Evolutionary conservation across 1,139 yeast species (phyloP).

Genomic region (Yamadazyma mexicana): DNA sequence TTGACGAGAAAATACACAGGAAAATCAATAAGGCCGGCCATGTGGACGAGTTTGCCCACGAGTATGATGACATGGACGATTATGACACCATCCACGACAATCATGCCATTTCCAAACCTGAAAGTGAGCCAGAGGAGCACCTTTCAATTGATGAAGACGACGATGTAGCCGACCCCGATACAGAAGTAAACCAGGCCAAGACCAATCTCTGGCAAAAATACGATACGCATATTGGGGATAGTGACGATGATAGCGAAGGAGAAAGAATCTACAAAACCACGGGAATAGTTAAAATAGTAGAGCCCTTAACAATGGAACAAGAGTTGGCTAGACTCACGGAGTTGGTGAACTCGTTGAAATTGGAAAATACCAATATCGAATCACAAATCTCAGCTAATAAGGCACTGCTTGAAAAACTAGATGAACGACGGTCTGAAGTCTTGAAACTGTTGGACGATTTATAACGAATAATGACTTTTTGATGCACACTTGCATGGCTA

Average conservation of each 20-base stretch:
- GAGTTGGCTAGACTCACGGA: conserved; percentile 14
- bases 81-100: conserved; percentile 20
- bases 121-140: conserved; percentile 1
- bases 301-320: conserved; percentile 14
- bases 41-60: conserved; percentile 13
- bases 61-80: conserved; percentile 19
- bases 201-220: conserved; percentile 16
- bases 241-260: conserved; percentile 16
- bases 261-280: conserved; percentile 1
- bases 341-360: conserved; percentile 7
- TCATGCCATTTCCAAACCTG: conserved; percentile 14
- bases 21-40: conserved; percentile 8
- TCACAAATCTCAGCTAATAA: conserved; percentile 1
- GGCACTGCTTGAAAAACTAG: conserved; percentile 1
- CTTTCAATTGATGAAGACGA: conserved; percentile 9
- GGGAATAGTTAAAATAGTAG: conserved; percentile 4
- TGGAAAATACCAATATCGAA: conserved; percentile 10
- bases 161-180: conserved; percentile 4
- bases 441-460: conserved; percentile 1
- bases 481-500: background rate
- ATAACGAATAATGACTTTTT: background rate
- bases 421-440: conserved; percentile 6
- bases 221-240: conserved; percentile 22
- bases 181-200: background rate
- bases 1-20: conserved; percentile 7